Conservation (phyloP, 208 protist genomes). For the Acanthamoeba castellanii region DNA sequence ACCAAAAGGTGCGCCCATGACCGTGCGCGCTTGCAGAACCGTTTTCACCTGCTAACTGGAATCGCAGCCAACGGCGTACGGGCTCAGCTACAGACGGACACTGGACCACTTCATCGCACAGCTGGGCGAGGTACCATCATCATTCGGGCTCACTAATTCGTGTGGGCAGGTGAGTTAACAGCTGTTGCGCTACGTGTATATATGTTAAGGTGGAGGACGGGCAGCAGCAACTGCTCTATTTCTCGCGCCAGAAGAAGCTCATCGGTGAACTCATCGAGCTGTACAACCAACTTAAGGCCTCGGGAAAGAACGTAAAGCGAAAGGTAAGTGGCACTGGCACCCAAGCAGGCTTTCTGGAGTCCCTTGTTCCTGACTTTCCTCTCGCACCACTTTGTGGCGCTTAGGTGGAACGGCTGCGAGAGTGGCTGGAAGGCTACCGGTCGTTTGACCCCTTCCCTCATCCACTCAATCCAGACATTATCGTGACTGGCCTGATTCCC, state of each 20-base stretch:
- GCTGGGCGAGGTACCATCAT: not conserved
- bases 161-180: no score
- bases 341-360: not conserved
- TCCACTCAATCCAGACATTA: constrained; percentile 39
- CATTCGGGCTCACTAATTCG: not conserved
- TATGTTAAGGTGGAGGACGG: not conserved
- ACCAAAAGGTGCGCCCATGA: not conserved
- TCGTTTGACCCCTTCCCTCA: constrained; percentile 37
- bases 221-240: constrained; percentile 19
- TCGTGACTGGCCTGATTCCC: constrained; percentile 13
- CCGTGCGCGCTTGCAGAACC: no score
- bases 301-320: constrained; percentile 14
- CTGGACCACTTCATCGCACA: constrained; percentile 17
- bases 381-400: not conserved
- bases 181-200: not conserved
- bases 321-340: not conserved
- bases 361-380: not conserved
- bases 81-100: not conserved
- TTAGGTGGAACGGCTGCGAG: not conserved
- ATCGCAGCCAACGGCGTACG: not conserved
- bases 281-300: not conserved
- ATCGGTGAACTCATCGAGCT: constrained; percentile 51
- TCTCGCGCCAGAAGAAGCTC: constrained; percentile 27
- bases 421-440: constrained; percentile 18
- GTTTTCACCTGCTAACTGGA: not conserved